Percentiles rank a stretch among this genome's conserved stretches.
Evolutionary conservation across 768 basidiomycete species (phyloP).

Genomic region (Coprinopsis marcescibilis): DNA sequence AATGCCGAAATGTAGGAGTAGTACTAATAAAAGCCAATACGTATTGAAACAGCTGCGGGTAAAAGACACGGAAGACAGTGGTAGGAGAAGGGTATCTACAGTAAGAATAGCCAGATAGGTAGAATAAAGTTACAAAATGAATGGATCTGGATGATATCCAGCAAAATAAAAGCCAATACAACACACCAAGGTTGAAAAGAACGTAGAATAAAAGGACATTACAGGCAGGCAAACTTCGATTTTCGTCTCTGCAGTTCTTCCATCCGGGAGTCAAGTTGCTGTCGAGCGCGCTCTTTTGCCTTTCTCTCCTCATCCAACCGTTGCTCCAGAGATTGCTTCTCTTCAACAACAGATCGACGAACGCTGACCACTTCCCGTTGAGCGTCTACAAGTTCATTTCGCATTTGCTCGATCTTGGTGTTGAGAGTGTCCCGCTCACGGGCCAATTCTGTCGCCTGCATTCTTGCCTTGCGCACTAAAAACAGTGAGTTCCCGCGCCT

Average conservation of each 20-base stretch:
- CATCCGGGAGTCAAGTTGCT: conserved; percentile 83
- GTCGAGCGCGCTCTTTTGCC: conserved; percentile 83
- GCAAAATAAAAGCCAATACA: conserved; percentile 20
- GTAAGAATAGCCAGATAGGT: conserved; percentile 27
- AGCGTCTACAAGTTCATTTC: conserved; percentile 68
- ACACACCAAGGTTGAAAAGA: conserved; percentile 17
- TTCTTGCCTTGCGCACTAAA: conserved; percentile 85
- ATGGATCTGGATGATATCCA: conserved; percentile 30
- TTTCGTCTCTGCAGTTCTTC: conserved; percentile 81
- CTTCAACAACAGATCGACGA: conserved; percentile 76
- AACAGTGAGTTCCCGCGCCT: conserved; percentile 7
- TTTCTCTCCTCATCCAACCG: conserved; percentile 81
- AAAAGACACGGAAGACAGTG: conserved; percentile 25
- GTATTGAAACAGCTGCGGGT: conserved; percentile 13
- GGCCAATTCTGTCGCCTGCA: conserved; percentile 87
- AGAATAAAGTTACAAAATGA: conserved; percentile 32
- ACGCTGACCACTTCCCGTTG: conserved; percentile 76
- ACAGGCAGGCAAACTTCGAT: conserved; percentile 90
- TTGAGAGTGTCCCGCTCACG: conserved; percentile 78
- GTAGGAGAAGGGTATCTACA: conserved; percentile 39
- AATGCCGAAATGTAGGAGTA: not conserved
- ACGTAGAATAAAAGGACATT: conserved; percentile 20
- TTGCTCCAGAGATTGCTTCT: conserved; percentile 82
- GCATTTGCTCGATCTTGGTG: conserved; percentile 58
- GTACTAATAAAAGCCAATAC: conserved; percentile 3